phyloP scores from a whole-genome alignment of 2,329 filamentous ascomycete genomes.

The Botrytis hyacinthi region DNA sequence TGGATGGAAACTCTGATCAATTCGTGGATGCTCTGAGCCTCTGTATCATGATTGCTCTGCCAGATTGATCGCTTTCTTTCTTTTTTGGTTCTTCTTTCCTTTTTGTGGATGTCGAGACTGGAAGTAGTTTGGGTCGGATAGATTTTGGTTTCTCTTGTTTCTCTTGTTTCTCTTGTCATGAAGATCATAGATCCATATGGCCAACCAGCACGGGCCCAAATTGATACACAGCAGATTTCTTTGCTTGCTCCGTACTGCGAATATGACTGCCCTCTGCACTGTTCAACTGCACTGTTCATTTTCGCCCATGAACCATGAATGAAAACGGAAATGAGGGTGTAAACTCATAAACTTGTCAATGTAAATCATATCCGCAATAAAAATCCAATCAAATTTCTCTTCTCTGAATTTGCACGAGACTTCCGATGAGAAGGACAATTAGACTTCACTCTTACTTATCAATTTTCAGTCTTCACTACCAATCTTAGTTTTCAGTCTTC shows the following conservation, averaged over 20 bases:
- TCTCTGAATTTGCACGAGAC: background rate
- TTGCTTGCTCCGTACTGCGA: no score
- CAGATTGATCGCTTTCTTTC: background rate
- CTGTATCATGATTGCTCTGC: background rate
- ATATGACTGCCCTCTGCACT: background rate
- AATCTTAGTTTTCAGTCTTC: background rate
- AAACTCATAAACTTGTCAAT: background rate
- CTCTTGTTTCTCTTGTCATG: background rate
- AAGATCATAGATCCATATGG: background rate
- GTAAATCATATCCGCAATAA: background rate
- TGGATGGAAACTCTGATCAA: background rate
- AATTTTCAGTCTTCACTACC: background rate
- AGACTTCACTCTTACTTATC: no score
- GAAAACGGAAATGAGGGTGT: background rate
- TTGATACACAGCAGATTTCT: background rate
- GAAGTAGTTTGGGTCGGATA: background rate
- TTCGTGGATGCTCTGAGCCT: background rate
- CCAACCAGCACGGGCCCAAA: background rate
- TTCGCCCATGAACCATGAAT: slow-evolving; percentile 1
- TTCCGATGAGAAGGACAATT: background rate
- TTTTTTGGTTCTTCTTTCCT: background rate
- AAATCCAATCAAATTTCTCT: background rate
- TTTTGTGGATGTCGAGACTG: background rate
- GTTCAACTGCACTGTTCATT: background rate
- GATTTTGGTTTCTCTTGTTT: background rate